Evolutionary conservation across 805 yeast genomes (phyloP).

Genomic region (Lipomyces sp.): DNA sequence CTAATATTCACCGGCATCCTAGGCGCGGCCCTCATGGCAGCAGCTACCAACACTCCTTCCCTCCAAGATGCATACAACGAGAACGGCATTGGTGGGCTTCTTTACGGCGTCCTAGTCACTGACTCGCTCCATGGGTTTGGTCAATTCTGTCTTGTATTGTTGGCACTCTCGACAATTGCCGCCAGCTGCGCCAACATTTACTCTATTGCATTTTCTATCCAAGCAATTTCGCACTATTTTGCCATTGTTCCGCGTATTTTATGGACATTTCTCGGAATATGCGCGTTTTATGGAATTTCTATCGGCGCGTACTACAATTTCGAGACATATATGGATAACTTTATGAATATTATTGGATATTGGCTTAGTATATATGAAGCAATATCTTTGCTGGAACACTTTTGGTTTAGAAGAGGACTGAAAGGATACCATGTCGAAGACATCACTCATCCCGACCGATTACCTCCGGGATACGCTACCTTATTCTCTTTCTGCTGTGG

Average conservation of each 20-base stretch:
- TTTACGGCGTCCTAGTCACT: constrained; percentile 75
- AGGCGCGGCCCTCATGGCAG: constrained; percentile 87
- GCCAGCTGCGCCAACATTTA: constrained; percentile 94
- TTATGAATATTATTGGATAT: constrained; percentile 90
- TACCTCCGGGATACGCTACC: constrained; percentile 82
- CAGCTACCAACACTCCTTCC: constrained; percentile 53
- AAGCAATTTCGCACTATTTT: constrained; percentile 78
- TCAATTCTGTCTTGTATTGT: constrained; percentile 81
- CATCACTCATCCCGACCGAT: constrained; percentile 51
- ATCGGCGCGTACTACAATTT: constrained; percentile 85
- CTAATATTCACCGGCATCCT: constrained; percentile 72
- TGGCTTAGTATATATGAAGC: constrained; percentile 85
- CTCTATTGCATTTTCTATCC: constrained; percentile 85
- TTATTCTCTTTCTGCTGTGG: constrained; percentile 79
- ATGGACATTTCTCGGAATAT: constrained; percentile 81
- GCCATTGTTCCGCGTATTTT: constrained; percentile 76
- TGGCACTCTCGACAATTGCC: constrained; percentile 85
- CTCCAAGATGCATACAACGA: constrained; percentile 59
- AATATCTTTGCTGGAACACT: constrained; percentile 76
- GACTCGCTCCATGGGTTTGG: constrained; percentile 88
- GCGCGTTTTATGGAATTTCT: constrained; percentile 78
- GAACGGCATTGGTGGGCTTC: constrained; percentile 78
- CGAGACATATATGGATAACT: constrained; percentile 71
- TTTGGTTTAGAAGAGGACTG: constrained; percentile 68
- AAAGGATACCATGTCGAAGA: constrained; percentile 58